Evolutionary conservation across 2,329 filamentous ascomycete genomes (phyloP).

Genomic region (Claviceps paspali): DNA sequence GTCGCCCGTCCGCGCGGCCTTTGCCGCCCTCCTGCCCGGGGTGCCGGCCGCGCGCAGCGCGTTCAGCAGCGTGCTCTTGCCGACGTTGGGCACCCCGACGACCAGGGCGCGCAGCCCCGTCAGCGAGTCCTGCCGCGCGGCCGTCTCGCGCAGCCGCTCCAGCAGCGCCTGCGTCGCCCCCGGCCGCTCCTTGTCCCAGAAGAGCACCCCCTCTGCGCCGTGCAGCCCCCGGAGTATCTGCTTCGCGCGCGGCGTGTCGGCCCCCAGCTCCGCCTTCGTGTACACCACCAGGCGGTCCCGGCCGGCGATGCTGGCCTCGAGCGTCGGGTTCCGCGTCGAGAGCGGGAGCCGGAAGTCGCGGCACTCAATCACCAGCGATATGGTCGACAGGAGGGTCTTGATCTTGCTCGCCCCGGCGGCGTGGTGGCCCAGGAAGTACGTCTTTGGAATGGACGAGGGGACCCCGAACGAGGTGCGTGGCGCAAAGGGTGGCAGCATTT

Average conservation of each 20-base stretch:
- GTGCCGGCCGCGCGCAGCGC: constrained; percentile 55
- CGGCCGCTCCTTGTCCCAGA: constrained; percentile 26
- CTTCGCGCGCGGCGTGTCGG: constrained; percentile 15
- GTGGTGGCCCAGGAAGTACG: constrained; percentile 94
- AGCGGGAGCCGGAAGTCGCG: constrained; percentile 85
- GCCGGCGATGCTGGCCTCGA: constrained; percentile 62
- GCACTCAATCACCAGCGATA: constrained; percentile 86
- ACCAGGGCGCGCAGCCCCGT: constrained; percentile 74
- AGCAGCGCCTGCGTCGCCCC: constrained; percentile 25
- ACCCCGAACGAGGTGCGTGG: constrained; percentile 61
- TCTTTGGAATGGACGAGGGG: constrained; percentile 61
- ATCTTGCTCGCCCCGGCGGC: constrained; percentile 66
- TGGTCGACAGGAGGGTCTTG: constrained; percentile 61
- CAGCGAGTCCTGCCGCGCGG: constrained; percentile 35
- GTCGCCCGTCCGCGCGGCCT: constrained; percentile 68
- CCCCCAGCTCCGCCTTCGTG: constrained; percentile 70
- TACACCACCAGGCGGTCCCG: constrained; percentile 72
- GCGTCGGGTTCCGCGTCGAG: constrained; percentile 77
- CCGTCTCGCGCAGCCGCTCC: constrained; percentile 17
- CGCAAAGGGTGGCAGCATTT: too few relatives aligned
- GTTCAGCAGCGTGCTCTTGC: constrained; percentile 91
- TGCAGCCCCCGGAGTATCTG: constrained; percentile 19
- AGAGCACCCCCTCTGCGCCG: constrained; percentile 19
- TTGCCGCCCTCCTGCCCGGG: constrained; percentile 19
- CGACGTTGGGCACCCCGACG: constrained; percentile 95